Base-by-base conservation (phyloP, 176 grass and related monocot species). In the Eragrostis nindensis region DNA sequence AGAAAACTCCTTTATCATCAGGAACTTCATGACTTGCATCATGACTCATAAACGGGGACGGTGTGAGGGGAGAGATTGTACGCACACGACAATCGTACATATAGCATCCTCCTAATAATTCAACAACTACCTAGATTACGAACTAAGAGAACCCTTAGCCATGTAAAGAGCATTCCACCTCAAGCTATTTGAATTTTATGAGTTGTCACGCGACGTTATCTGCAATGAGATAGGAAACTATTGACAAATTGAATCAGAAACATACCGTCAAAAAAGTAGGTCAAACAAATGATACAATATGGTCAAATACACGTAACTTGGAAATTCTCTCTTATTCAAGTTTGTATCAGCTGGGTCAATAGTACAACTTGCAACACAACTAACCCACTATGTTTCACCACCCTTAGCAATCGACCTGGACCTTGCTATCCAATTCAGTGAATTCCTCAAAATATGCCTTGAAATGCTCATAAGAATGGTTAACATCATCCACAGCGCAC, bases 371-470 rank as follows among this genome's bases (percentile, higher is more conserved):
- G 21, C 38, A 77, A 62, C 86, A 75, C 5, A 73, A 50, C 56
- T 66, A 68, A 76, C n/a, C 39, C 50, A 72, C 47, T 41, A 56
- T 60, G 27, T 52, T 57, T 17, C 29, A 11, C 40, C 71, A 55
- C 22, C 27, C 46, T 80, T 78, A 94, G 22, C 48, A 87, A 71
- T 99, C 90, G 13, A 99, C 84, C 46, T 56, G 88, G 61, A 99
- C 40, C 77, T 95, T 95, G 54, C 68, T 71, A 73, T 99, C 90
- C 73, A 99, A 47, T 73, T 95, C 81, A 5, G 96, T 88, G 62
- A 91, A 99, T 54, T 99, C 96, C 39, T 88, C 74, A 49, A 88
- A 99, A 85, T 91, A 99, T 83, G 96, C 92, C 73, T 99, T 99
- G 25, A 99, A 91, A 64, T 95, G 96, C 73, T 95, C 92, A 46